Evolutionary conservation across 2,329 filamentous ascomycete genomes (phyloP), one percentile per base, ranked within the genome.

Genomic region (Fusarium duplospermum): DNA sequence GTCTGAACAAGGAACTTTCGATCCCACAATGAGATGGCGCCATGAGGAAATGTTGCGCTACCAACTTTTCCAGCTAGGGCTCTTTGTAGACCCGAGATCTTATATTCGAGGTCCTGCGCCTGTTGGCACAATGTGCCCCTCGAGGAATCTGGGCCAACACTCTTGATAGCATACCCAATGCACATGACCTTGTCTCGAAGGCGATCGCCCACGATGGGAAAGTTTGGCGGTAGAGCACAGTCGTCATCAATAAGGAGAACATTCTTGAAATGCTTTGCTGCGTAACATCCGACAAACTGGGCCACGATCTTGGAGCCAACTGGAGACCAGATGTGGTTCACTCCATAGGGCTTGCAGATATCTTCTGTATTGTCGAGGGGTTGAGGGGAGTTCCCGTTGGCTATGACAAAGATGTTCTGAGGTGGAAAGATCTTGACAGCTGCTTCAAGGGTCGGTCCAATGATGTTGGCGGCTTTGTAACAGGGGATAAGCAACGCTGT

Each of bases 41-140:
- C 69, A 13, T 71, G 69, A 1, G 69, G 66, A n/a, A 71, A 71
- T 2, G 52, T 69, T 13, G 54, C 42, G 22, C 69, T 71, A 8
- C 66, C 69, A 10, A 61, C 29, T 20, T 57, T 57, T 9, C 62
- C 59, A 11, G 59, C 62, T 6, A 71, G 27, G 2, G 59, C 42
- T 31, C 63, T 62, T 20, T 62, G 42, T 16, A 71, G 14, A 22
- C 69, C 66, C 4, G 69, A 65, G 16, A 71, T 63, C 33, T 71
- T 71, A n/a, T 71, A 69, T 59, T 71, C 69, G 13, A 71, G 54
- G 38, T 69, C 69, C 27, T 71, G 69, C 10, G 63, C 66, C 45
- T 66, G 69, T 35, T 69, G 66, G 36, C 62, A 59, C 8, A 50
- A 61, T 16, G 62, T 71, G 7, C 66, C 66, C 20, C 52, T 62